A percentile compares a stretch with the other conserved stretches of the same genome.
Conservation (phyloP, 805 yeast genomes). For the Yarrowia yakushimensis region DNA sequence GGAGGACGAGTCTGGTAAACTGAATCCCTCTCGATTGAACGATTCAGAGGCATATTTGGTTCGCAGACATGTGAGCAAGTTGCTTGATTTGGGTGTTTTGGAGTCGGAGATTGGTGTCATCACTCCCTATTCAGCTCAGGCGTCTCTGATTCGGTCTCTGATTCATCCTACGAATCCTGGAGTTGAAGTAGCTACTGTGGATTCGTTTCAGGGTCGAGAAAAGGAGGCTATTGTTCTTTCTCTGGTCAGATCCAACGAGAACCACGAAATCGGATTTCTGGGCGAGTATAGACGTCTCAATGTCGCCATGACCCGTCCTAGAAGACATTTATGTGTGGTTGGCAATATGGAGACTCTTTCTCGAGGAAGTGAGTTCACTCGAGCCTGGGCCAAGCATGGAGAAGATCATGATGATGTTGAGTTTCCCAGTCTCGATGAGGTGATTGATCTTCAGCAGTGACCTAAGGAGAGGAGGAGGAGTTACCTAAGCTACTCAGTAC, state of each 20-base stretch:
- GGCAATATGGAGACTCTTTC: slow-evolving; percentile 78
- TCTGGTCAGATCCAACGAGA: slow-evolving; percentile 75
- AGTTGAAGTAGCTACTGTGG: slow-evolving; percentile 84
- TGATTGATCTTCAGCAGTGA: slow-evolving; percentile 25
- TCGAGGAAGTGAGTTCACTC: slow-evolving; percentile 44
- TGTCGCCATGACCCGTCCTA: slow-evolving; percentile 91
- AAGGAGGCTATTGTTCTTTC: slow-evolving; percentile 80
- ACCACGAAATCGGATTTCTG: slow-evolving; percentile 73
- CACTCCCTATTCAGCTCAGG: slow-evolving; percentile 90
- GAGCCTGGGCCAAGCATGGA: slow-evolving; percentile 66
- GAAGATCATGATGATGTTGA: slow-evolving; percentile 63
- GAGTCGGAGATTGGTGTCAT: slow-evolving; percentile 72
- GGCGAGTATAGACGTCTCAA: slow-evolving; percentile 75
- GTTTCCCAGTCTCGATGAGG: slow-evolving; percentile 53
- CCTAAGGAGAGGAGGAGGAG: no score
- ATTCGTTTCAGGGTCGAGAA: slow-evolving; percentile 96
- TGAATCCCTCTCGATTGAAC: slow-evolving; percentile 61
- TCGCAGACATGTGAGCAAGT: slow-evolving; percentile 49
- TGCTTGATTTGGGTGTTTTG: slow-evolving; percentile 52
- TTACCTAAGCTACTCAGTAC: no score
- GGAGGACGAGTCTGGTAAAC: slow-evolving; percentile 37
- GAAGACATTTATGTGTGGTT: slow-evolving; percentile 75
- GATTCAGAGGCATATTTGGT: slow-evolving; percentile 71
- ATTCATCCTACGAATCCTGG: slow-evolving; percentile 41
- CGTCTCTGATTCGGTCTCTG: slow-evolving; percentile 51